Percentiles rank a stretch among this genome's conserved stretches.
Evolutionary conservation across 305 asterid species (phyloP).

Genomic region (Fraxinus sp.): DNA sequence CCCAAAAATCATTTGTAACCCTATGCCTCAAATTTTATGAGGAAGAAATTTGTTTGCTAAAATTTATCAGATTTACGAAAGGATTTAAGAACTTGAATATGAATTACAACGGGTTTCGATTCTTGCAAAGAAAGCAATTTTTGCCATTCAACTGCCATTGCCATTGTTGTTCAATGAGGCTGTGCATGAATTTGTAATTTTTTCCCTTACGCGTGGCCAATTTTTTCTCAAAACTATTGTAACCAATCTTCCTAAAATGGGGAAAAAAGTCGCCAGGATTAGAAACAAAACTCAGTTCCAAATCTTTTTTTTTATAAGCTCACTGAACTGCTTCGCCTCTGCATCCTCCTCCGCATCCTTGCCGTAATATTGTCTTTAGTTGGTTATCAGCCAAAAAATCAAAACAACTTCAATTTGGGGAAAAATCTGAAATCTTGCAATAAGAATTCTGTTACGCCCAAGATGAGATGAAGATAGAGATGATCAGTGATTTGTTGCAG

Average conservation of each 20-base stretch:
- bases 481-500: too few relatives aligned
- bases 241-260: constrained; percentile 26
- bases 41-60: too few relatives aligned
- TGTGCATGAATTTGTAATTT: constrained; percentile 26
- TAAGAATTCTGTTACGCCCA: too few relatives aligned
- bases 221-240: constrained; percentile 19
- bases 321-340: constrained; percentile 27
- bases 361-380: constrained; percentile 24
- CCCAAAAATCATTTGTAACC: too few relatives aligned
- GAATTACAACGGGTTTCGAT: constrained; percentile 21
- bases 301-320: constrained; percentile 17
- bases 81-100: constrained; percentile 16
- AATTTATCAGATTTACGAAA: constrained; percentile 18
- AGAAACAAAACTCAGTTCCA: constrained; percentile 7
- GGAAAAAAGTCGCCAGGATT: constrained; percentile 27
- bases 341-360: constrained; percentile 16
- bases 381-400: too few relatives aligned
- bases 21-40: too few relatives aligned
- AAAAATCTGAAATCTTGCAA: too few relatives aligned
- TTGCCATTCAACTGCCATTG: neutral
- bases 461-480: too few relatives aligned
- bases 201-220: neutral
- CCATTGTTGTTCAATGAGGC: constrained; percentile 28
- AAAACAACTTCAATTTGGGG: too few relatives aligned
- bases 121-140: constrained; percentile 28